Conservation (phyloP, 2,329 filamentous ascomycete genomes). For the Pseudocercospora fijiensis region DNA sequence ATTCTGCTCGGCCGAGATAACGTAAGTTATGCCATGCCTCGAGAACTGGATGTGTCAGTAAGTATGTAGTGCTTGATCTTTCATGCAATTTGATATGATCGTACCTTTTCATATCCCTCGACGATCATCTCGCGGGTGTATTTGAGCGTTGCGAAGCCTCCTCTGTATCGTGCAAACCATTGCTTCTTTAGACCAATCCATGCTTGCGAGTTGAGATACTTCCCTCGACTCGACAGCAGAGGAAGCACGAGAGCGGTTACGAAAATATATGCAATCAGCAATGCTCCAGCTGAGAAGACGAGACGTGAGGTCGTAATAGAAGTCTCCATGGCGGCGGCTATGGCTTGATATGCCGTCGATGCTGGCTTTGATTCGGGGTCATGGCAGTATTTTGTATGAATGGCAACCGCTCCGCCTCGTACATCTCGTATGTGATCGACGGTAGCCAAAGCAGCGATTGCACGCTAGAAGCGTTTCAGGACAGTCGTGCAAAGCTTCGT, state of each 20-base stretch:
- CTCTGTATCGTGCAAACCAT: slow-evolving; percentile 19
- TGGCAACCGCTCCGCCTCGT: slow-evolving; percentile 3
- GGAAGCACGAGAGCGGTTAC: slow-evolving; percentile 17
- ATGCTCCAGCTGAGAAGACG: slow-evolving; percentile 13
- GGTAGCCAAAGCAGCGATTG: background rate
- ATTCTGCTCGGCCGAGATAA: slow-evolving; percentile 20
- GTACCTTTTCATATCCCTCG: slow-evolving; percentile 23
- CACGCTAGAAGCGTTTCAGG: background rate
- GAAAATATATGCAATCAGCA: slow-evolving; percentile 16
- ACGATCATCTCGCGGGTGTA: slow-evolving; percentile 21
- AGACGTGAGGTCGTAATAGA: slow-evolving; percentile 14
- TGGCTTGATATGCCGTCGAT: background rate
- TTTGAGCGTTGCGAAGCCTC: slow-evolving; percentile 18
- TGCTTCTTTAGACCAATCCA: slow-evolving; percentile 25
- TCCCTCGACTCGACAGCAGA: slow-evolving; percentile 12
- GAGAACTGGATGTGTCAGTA: slow-evolving; percentile 15
- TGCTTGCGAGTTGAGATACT: slow-evolving; percentile 18
- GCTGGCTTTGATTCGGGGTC: background rate
- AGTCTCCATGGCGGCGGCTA: slow-evolving; percentile 11
- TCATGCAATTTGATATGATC: background rate
- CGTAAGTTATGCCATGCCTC: slow-evolving; percentile 19
- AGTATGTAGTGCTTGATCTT: background rate
- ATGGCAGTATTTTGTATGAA: slow-evolving; percentile 7
- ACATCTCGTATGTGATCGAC: slow-evolving; percentile 17
- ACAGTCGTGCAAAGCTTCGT: background rate